Percentiles rank a stretch among this genome's conserved stretches.
These are phyloP conservation scores for Chaetoceros tenuissimus DNA, from an alignment of 108 stramenopile species.

Conservation along the genomic window DNA sequence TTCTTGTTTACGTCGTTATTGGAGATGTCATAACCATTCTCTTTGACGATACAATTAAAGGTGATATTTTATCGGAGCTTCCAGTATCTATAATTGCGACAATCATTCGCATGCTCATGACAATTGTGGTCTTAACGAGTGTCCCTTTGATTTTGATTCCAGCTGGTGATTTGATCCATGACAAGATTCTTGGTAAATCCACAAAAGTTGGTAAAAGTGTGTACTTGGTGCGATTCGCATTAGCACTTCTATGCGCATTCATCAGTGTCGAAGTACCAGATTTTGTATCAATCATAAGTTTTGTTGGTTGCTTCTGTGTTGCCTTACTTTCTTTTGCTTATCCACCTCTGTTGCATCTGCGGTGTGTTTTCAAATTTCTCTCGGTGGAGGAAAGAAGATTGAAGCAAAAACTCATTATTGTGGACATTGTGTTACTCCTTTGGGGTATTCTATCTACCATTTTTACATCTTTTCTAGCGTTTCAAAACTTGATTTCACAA, in stretches of 20 bases:
- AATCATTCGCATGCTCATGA: slow-evolving; percentile 46
- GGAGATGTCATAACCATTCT: slow-evolving; percentile 39
- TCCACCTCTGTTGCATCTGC: slow-evolving; percentile 47
- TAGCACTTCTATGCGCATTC: slow-evolving; percentile 34
- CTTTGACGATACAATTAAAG: slow-evolving; percentile 48
- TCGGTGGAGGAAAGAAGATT: background rate
- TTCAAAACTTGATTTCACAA: background rate
- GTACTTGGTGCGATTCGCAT: slow-evolving; percentile 26
- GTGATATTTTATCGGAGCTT: slow-evolving; percentile 62
- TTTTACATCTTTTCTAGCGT: slow-evolving; percentile 3
- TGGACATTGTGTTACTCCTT: slow-evolving; percentile 16
- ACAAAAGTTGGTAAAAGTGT: slow-evolving; percentile 9
- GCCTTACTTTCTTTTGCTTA: slow-evolving; percentile 57
- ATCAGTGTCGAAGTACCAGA: slow-evolving; percentile 44
- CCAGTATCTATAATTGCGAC: slow-evolving; percentile 35
- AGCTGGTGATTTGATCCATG: slow-evolving; percentile 68
- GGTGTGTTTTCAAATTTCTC: background rate
- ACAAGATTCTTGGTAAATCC: slow-evolving; percentile 30
- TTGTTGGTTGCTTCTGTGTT: slow-evolving; percentile 73
- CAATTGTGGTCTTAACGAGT: slow-evolving; percentile 48
- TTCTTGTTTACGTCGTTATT: slow-evolving; percentile 35
- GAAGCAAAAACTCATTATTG: background rate
- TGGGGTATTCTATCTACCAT: slow-evolving; percentile 27
- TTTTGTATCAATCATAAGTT: slow-evolving; percentile 59
- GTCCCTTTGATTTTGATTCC: slow-evolving; percentile 70